Percentiles rank a stretch among this genome's conserved stretches.
These are phyloP conservation scores for Boletus tomentosulus DNA, from an alignment of 768 basidiomycete genomes.

Conservation along the genomic window DNA sequence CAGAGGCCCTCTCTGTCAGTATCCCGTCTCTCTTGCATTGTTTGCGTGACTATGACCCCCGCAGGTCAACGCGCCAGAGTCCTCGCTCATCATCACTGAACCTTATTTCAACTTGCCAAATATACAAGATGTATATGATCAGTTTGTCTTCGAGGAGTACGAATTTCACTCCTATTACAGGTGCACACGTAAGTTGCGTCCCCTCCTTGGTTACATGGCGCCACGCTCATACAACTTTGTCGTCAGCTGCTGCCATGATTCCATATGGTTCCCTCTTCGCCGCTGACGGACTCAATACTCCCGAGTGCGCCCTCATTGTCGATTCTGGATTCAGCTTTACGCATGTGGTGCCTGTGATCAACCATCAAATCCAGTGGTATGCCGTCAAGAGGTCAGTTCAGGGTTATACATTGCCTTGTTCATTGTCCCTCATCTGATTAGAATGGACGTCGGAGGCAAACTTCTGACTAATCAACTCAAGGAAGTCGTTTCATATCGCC, in stretches of 20 bases:
- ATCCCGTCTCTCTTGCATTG: not conserved
- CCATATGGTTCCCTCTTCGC: slow-evolving; percentile 72
- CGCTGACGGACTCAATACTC: slow-evolving; percentile 41
- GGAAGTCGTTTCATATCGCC: slow-evolving; percentile 88
- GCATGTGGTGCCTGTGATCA: slow-evolving; percentile 81
- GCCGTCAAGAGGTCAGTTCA: slow-evolving; percentile 71
- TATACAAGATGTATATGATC: slow-evolving; percentile 89
- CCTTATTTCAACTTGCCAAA: slow-evolving; percentile 93
- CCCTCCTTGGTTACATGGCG: slow-evolving; percentile 17
- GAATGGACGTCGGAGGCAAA: slow-evolving; percentile 94
- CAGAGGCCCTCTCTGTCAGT: slow-evolving; percentile 61
- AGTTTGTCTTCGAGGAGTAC: slow-evolving; percentile 96
- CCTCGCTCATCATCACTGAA: slow-evolving; percentile 84
- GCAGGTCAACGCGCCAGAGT: slow-evolving; percentile 69
- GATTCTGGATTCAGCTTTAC: slow-evolving; percentile 96
- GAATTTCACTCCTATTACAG: slow-evolving; percentile 83
- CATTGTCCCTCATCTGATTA: slow-evolving; percentile 32
- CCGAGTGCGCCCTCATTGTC: slow-evolving; percentile 79
- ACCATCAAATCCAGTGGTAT: slow-evolving; percentile 69
- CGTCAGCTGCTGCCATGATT: slow-evolving; percentile 72
- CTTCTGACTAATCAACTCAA: slow-evolving; percentile 93
- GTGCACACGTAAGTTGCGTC: slow-evolving; percentile 63
- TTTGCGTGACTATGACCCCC: slow-evolving; percentile 7
- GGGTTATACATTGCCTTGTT: slow-evolving; percentile 10
- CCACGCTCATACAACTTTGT: slow-evolving; percentile 16